Percentiles rank a stretch among this genome's conserved stretches.
Evolutionary conservation across 495 filamentous ascomycete species (phyloP).

Genomic region (Delitschia confertaspora): DNA sequence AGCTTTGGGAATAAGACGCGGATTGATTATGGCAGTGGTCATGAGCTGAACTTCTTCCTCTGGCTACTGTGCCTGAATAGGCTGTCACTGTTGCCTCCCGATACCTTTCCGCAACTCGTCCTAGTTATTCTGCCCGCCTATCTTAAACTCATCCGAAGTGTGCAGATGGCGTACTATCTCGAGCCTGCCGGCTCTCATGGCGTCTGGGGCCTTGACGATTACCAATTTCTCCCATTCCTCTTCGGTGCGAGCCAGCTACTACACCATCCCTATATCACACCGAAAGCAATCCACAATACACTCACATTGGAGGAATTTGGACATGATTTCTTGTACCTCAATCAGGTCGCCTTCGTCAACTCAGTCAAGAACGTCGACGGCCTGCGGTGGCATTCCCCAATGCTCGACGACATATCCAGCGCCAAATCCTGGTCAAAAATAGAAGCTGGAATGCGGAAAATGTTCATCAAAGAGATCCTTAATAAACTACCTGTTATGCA

Average conservation of each 20-base stretch:
- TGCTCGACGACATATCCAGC: conserved; percentile 96
- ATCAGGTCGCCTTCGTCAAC: conserved; percentile 89
- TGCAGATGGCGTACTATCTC: conserved; percentile 87
- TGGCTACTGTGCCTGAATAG: conserved; percentile 88
- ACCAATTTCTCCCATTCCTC: conserved; percentile 94
- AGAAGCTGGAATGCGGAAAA: conserved; percentile 86
- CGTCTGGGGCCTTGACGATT: conserved; percentile 96
- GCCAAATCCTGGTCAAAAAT: conserved; percentile 88
- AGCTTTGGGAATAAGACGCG: conserved; percentile 76
- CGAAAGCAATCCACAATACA: conserved; percentile 75
- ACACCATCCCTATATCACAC: conserved; percentile 78
- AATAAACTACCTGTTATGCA: conserved; percentile 96
- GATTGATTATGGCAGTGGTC: conserved; percentile 96
- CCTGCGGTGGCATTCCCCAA: conserved; percentile 91
- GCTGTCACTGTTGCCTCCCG: conserved; percentile 51
- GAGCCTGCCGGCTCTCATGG: conserved; percentile 73
- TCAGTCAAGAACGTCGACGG: conserved; percentile 94
- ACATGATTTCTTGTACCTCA: conserved; percentile 75
- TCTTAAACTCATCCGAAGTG: conserved; percentile 64
- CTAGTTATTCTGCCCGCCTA: conserved; percentile 75
- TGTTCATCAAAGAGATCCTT: conserved; percentile 91
- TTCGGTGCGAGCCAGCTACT: conserved; percentile 87
- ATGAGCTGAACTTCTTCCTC: conserved; percentile 92
- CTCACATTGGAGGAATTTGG: conserved; percentile 79
- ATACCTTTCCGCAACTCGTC: conserved; percentile 62